Evolutionary conservation across 2,329 filamentous ascomycete species (phyloP), one percentile per base, ranked within the genome.

Genomic region (Epichloe baconii): DNA sequence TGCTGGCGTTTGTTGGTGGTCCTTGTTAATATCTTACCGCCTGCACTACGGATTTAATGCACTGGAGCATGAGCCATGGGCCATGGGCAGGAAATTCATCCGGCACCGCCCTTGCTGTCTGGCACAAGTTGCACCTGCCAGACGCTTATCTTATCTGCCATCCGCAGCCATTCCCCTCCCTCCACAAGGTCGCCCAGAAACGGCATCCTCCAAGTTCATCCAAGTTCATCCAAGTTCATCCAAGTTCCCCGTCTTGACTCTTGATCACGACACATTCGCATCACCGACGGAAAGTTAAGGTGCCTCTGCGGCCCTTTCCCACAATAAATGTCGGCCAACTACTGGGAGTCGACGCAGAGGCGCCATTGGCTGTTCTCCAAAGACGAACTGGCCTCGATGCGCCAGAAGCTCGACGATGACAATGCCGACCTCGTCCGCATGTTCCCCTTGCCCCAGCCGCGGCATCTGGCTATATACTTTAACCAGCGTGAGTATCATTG

Each of bases 291-390:
- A 14, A 36, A 11, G 5, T 12, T n/a, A 15, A 37, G 49, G 51
- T 44, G 52, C 48, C 48, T 53, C 51, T 35, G 52, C 54, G 43
- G 53, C 43, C 40, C 44, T 50, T 48, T 34, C 52, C 50, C 50
- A 48, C 54, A 48, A 61, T 17, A 53, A 49, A 96, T 96, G 91
- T 88, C 91, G 36, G 87, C 90, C 64, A 96, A 91, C 69, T 98
- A 91, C 72, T 98, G 90, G 90, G 85, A 88, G 57, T 97, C 93
- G 51, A 93, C 88, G 26, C 93, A 98, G 70, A 80, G 85, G 59
- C 85, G 82, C 59, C 80, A 86, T 71, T 98, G 93, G 93, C 85
- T 88, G 52, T 95, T 95, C 68, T 84, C 87, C 45, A 85, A 88
- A 62, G 82, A 88, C 55, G 82, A 90, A 64, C 77, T 98, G 49